Conservation (phyloP, 345 rosid species). For the Eucalyptus melliodora region DNA sequence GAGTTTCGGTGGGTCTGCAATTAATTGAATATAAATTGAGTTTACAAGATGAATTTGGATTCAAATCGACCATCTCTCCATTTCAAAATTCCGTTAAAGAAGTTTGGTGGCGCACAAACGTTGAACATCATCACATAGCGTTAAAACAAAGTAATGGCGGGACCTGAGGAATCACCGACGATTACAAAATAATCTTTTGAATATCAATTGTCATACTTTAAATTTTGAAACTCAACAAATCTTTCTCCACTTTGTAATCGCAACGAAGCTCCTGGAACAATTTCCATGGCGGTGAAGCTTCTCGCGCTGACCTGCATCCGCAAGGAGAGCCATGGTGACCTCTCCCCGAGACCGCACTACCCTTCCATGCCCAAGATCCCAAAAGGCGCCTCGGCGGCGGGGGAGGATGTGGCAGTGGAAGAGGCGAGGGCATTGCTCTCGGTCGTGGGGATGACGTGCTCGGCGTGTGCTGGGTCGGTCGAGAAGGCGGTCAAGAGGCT, state of each 20-base stretch:
- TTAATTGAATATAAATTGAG: not conserved
- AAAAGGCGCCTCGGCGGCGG: conserved; percentile 21
- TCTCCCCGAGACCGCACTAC: conserved; percentile 41
- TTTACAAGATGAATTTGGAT: not conserved
- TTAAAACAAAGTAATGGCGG: not conserved
- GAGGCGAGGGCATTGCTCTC: conserved; percentile 41
- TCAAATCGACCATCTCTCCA: not conserved
- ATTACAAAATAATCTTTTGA: not conserved
- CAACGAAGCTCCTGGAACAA: not conserved
- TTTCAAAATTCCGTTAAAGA: not conserved
- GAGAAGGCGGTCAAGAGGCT: conserved; percentile 88
- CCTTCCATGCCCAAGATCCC: conserved; percentile 66
- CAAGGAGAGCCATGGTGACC: conserved; percentile 22
- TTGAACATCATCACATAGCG: not conserved
- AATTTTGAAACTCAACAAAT: not conserved
- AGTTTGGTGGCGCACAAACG: not conserved
- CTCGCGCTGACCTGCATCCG: conserved; percentile 56
- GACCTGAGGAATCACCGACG: not conserved
- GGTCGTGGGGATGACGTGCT: conserved; percentile 78
- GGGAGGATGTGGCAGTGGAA: not conserved
- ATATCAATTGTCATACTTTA: not conserved
- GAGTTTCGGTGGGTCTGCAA: not conserved
- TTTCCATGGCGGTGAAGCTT: conserved; percentile 55
- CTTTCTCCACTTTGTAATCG: not conserved
- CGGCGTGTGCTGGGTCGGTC: conserved; percentile 91